Evolutionary conservation across 2,329 filamentous ascomycete genomes (phyloP), one percentile per base, ranked within the genome.

Genomic region (Fusarium denticulatum): DNA sequence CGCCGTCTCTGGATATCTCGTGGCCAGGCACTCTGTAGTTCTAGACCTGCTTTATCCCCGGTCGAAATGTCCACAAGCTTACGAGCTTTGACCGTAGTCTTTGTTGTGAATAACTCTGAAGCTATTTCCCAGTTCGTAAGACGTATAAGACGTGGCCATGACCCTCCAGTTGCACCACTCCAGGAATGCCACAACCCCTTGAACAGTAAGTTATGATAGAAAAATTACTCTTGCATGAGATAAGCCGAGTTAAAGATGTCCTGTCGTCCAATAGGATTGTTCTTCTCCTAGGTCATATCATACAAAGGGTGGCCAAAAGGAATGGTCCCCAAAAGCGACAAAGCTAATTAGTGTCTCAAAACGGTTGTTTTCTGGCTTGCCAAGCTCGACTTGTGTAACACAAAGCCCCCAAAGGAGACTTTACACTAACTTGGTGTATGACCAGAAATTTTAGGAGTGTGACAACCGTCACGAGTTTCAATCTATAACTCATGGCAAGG

Each of bases 261-360:
- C 22, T 18, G 16, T 36, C 22, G 13, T 24, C 28, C 24, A 55
- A 47, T 39, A 37, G 26, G 18, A 39, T 32, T 9, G 26, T 20
- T 43, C 11, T 22, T 37, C n/a, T 14, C 24, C 34, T 36, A 37
- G 24, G 18, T 18, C 30, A 28, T 49, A 22, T 26, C 46, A 68
- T 45, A 64, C 34, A 55, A 56, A 57, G 42, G 42, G 56, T 58
- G 47, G 28, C 42, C 20, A 20, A 15, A 18, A 43, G 68, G 61
- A 61, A 59, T 57, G 65, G 32, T 24, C 43, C 22, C 34, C n/a
- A 42, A 26, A 42, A 40, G 34, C 45, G 57, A 58, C 39, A 71
- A 71, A 67, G 58, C 36, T 43, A 64, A 50, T 37, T 43, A 63
- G 56, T 57, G 56, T 71, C 69, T 71, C 62, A 47, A 71, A 71